Conservation (phyloP, 805 yeast genomes). For the Starmerella apicola region DNA sequence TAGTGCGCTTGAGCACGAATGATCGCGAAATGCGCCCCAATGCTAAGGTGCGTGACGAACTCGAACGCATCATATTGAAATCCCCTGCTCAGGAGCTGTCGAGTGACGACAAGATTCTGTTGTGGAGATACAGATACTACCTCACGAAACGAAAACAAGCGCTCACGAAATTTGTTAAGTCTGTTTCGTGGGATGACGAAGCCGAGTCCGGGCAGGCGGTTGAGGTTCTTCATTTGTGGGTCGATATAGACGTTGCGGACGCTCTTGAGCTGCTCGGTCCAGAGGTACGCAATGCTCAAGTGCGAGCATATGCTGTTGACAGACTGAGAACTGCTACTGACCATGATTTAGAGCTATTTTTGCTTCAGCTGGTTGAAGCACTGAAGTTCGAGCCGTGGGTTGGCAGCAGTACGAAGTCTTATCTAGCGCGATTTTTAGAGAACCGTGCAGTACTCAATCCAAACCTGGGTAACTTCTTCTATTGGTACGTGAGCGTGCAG, state of each 20-base stretch:
- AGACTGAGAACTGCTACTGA: slow-evolving; percentile 66
- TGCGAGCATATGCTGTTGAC: slow-evolving; percentile 80
- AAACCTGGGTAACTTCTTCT: slow-evolving; percentile 65
- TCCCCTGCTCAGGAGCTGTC: slow-evolving; percentile 76
- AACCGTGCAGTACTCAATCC: slow-evolving; percentile 55
- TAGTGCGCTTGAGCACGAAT: slow-evolving; percentile 63
- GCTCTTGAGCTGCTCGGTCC: slow-evolving; percentile 78
- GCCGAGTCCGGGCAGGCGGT: slow-evolving; percentile 68
- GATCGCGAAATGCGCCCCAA: slow-evolving; percentile 86
- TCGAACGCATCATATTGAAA: slow-evolving; percentile 53
- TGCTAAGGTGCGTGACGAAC: slow-evolving; percentile 63
- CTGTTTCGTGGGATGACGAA: slow-evolving; percentile 80
- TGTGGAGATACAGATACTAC: slow-evolving; percentile 86
- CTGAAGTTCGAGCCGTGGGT: slow-evolving; percentile 56
- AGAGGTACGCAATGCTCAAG: slow-evolving; percentile 55
- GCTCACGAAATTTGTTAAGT: slow-evolving; percentile 69
- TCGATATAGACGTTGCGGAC: slow-evolving; percentile 69
- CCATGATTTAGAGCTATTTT: slow-evolving; percentile 64
- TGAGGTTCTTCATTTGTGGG: slow-evolving; percentile 56
- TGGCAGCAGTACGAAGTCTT: slow-evolving; percentile 19
- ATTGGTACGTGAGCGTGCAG: slow-evolving; percentile 88
- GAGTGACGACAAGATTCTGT: slow-evolving; percentile 70
- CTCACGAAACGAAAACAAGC: slow-evolving; percentile 54
- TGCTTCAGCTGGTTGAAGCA: slow-evolving; percentile 85
- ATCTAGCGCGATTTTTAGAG: slow-evolving; percentile 49